These are phyloP conservation scores for Chlamydomonas sp. DNA, from an alignment of 139 green algal genomes.

Conservation along the genomic window DNA sequence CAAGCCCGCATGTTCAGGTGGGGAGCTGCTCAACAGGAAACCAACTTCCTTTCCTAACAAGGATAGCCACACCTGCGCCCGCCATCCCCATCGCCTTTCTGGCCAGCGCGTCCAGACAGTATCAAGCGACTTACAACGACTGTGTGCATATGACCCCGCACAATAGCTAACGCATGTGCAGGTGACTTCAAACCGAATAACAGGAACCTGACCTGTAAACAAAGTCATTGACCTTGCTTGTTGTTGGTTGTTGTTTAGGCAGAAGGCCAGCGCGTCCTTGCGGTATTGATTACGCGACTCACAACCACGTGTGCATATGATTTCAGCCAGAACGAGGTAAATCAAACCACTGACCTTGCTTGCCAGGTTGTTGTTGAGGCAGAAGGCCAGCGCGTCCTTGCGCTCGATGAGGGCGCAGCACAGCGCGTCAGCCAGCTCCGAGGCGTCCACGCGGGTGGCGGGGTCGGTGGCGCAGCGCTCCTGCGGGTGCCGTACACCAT, in stretches of 20 bases:
- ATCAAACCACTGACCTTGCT: slow-evolving; percentile 22
- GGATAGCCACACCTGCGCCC: too few species aligned
- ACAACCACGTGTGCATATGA: not conserved
- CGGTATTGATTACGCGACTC: not conserved
- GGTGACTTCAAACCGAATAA: not conserved
- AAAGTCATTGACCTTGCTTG: too few species aligned
- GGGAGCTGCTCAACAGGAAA: too few species aligned
- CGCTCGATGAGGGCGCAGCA: slow-evolving; percentile 33
- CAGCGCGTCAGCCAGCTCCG: slow-evolving; percentile 40
- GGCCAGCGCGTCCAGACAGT: too few species aligned
- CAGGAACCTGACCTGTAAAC: not conserved
- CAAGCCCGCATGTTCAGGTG: too few species aligned
- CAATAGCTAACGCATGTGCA: not conserved
- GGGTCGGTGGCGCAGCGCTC: not conserved
- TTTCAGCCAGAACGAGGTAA: not conserved
- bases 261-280: not conserved
- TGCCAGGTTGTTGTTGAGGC: slow-evolving; percentile 10
- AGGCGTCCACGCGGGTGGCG: slow-evolving; percentile 10
- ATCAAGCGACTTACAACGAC: too few species aligned
- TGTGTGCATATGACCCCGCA: too few species aligned
- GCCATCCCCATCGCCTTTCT: too few species aligned
- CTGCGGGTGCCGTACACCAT: not conserved
- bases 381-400: not conserved
- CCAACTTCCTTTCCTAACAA: too few species aligned
- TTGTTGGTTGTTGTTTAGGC: too few species aligned